These are phyloP conservation scores for Rhododendron kiyosumense DNA, from an alignment of 148 eudicot genomes.

Conservation along the genomic window DNA sequence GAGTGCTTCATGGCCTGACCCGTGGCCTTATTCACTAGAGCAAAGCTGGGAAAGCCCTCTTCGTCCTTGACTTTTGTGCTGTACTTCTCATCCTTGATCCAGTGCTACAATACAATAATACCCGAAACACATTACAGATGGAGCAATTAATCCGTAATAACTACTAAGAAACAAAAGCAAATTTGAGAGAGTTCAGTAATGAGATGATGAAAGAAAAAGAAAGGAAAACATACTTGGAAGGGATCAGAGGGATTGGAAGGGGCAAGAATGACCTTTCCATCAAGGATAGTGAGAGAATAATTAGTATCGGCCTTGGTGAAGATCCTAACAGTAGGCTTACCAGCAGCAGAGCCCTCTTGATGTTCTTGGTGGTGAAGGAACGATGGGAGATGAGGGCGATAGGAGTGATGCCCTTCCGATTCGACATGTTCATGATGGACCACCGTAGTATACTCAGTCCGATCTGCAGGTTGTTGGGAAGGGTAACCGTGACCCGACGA, in stretches of 20 bases:
- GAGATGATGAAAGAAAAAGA: neutral
- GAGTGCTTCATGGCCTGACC: constrained; percentile 88
- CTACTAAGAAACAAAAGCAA: neutral
- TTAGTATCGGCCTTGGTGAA: constrained; percentile 51
- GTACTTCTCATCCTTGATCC: constrained; percentile 81
- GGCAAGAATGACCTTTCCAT: constrained; percentile 63
- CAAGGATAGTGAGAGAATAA: constrained; percentile 55
- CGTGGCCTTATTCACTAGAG: constrained; percentile 74
- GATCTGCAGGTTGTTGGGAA: constrained; percentile 1
- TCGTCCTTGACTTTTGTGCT: constrained; percentile 77
- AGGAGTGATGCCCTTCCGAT: constrained; percentile 24
- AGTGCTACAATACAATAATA: constrained; percentile 38
- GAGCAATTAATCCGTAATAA: neutral
- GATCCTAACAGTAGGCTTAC: constrained; percentile 50
- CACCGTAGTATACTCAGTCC: neutral
- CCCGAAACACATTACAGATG: neutral
- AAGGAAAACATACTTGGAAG: constrained; percentile 37
- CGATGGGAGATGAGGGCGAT: constrained; percentile 47
- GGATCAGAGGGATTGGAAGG: constrained; percentile 58
- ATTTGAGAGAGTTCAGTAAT: too few relatives aligned
- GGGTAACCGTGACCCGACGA: constrained; percentile 1
- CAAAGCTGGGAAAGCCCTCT: constrained; percentile 66
- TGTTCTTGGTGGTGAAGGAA: constrained; percentile 29
- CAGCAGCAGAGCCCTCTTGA: constrained; percentile 3
- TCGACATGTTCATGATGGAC: constrained; percentile 16